Conservation (phyloP, 2,329 filamentous ascomycete species). For the Hypoxylon sp. region DNA sequence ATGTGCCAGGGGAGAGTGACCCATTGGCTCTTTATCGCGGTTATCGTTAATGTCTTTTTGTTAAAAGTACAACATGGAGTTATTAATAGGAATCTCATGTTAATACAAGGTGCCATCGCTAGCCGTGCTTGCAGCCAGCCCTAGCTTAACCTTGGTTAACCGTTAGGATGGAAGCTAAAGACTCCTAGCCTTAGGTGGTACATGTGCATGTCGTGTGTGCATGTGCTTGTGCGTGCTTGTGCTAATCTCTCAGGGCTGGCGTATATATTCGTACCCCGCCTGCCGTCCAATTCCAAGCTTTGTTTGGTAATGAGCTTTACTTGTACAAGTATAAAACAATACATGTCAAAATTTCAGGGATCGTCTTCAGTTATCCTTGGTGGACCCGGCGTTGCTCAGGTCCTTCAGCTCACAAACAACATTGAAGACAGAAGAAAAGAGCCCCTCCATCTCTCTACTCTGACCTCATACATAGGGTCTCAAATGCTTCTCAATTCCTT, state of each 20-base stretch:
- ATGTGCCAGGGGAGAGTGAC: background rate
- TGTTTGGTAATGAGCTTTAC: constrained; percentile 12
- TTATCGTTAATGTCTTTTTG: constrained; percentile 1
- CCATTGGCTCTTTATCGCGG: constrained; percentile 17
- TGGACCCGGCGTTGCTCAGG: background rate
- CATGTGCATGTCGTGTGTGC: too few species aligned
- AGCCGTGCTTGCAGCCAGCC: constrained; percentile 32
- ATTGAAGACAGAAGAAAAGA: constrained; percentile 2
- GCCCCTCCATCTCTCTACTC: constrained; percentile 18
- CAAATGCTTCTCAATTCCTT: constrained; percentile 13
- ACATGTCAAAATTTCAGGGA: background rate
- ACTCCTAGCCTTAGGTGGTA: too few species aligned
- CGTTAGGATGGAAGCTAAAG: constrained; percentile 16
- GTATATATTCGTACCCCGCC: constrained; percentile 36
- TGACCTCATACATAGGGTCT: constrained; percentile 35
- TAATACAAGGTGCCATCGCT: constrained; percentile 28
- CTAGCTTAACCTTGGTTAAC: constrained; percentile 36
- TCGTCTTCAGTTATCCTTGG: background rate
- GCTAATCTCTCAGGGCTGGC: constrained; percentile 9
- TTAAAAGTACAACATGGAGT: constrained; percentile 24
- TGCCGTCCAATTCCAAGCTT: constrained; percentile 20
- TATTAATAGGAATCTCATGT: constrained; percentile 37
- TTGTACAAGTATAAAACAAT: background rate
- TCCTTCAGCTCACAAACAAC: constrained; percentile 10
- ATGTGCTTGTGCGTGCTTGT: constrained; percentile 2